These are phyloP conservation scores for Oryza longistaminata DNA, from an alignment of 176 grass and related monocot species.

Conservation along the genomic window DNA sequence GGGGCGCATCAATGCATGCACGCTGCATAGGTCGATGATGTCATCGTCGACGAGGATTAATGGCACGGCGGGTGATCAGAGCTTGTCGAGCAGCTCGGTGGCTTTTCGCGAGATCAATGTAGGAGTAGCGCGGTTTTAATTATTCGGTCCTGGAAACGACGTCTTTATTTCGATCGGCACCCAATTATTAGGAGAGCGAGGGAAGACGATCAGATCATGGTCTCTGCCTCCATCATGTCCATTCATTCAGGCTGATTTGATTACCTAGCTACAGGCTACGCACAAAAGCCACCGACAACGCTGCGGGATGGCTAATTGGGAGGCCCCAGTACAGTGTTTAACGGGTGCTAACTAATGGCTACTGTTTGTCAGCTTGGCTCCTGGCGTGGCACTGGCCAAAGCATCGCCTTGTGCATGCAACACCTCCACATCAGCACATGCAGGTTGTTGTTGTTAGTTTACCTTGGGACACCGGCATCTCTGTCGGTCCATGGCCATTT, in stretches of 20 bases:
- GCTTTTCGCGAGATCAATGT: slow-evolving; percentile 26
- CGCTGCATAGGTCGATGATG: neutral
- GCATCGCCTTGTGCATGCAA: neutral
- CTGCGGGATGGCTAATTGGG: neutral
- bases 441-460: neutral
- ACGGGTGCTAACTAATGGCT: neutral
- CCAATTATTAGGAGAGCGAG: slow-evolving; percentile 32
- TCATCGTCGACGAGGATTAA: slow-evolving; percentile 26
- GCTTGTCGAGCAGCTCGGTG: slow-evolving; percentile 28
- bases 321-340: neutral
- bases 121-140: neutral
- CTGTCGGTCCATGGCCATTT: slow-evolving; percentile 17
- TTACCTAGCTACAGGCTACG: neutral
- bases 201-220: neutral
- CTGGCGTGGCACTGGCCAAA: neutral
- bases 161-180: neutral
- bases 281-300: slow-evolving; percentile 39
- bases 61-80: slow-evolving; percentile 43
- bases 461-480: neutral
- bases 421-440: neutral
- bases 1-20: slow-evolving; percentile 25
- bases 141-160: neutral
- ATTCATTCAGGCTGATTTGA: slow-evolving; percentile 23
- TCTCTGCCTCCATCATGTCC: neutral
- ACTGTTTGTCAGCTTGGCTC: neutral